Evolutionary conservation across 345 rosid genomes (phyloP).

Genomic region (Noccaea caerulescens): DNA sequence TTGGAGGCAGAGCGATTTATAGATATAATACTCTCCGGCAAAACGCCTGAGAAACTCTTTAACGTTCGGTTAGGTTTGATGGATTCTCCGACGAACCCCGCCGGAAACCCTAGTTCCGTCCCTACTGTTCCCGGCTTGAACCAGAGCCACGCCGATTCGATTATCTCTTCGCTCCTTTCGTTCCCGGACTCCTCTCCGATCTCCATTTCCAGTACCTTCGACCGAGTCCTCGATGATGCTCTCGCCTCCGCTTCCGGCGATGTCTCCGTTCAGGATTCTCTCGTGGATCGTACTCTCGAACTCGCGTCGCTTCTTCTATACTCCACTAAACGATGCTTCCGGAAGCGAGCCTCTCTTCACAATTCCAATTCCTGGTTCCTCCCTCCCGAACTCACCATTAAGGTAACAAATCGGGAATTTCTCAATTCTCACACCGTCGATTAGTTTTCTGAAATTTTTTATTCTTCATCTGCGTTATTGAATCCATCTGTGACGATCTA

Average conservation of each 20-base stretch:
- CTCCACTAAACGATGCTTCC: constrained; percentile 65
- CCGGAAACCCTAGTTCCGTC: constrained; percentile 5
- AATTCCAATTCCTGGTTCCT: constrained; percentile 72
- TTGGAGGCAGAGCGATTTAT: constrained; percentile 6
- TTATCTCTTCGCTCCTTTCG: constrained; percentile 33
- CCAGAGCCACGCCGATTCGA: constrained; percentile 28
- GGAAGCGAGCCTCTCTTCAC: constrained; percentile 69
- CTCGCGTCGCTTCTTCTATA: constrained; percentile 66
- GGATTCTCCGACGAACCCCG: constrained; percentile 31
- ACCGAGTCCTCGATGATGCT: constrained; percentile 61
- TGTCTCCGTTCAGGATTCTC: constrained; percentile 59
- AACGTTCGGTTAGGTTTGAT: background rate
- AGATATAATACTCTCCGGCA: background rate
- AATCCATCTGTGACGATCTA: too few relatives aligned
- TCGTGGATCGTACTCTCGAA: constrained; percentile 65
- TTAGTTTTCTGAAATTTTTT: background rate
- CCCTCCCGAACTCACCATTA: constrained; percentile 80
- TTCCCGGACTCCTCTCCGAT: constrained; percentile 39
- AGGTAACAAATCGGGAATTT: constrained; percentile 45
- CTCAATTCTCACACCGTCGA: background rate
- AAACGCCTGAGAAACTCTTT: background rate
- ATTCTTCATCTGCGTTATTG: background rate
- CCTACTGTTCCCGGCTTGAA: background rate
- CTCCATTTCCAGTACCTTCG: constrained; percentile 58
- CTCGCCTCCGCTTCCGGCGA: constrained; percentile 41